Conservation (phyloP, 495 filamentous ascomycete genomes). For the Neurospora intermedia region DNA sequence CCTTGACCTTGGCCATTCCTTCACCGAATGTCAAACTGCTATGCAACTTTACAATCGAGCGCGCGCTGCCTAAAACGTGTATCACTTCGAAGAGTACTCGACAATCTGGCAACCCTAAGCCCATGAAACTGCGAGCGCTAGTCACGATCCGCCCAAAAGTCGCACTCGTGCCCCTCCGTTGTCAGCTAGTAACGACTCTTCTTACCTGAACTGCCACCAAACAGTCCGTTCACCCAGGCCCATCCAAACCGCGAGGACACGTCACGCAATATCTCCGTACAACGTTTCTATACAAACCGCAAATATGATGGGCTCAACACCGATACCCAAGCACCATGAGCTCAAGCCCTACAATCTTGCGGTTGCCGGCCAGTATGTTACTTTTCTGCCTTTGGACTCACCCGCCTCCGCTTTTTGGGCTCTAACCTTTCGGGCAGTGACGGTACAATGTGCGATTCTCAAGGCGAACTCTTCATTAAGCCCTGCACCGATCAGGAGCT, state of each 20-base stretch:
- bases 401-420: background rate
- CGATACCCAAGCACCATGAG: constrained; percentile 39
- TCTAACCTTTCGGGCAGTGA: constrained; percentile 46
- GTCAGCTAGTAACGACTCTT: background rate
- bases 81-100: background rate
- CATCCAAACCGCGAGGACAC: background rate
- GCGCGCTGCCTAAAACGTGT: background rate
- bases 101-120: background rate
- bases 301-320: constrained; percentile 21
- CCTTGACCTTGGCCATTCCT: background rate
- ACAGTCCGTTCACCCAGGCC: background rate
- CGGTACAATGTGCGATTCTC: constrained; percentile 76
- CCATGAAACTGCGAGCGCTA: background rate
- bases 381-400: constrained; percentile 1
- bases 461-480: constrained; percentile 85
- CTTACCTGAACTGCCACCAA: background rate
- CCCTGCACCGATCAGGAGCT: constrained; percentile 83
- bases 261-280: background rate
- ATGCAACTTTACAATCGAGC: background rate
- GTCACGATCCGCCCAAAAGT: background rate
- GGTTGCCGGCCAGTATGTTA: constrained; percentile 88
- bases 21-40: background rate
- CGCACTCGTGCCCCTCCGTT: background rate
- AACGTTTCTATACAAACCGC: background rate
- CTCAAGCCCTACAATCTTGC: constrained; percentile 66